Base-by-base conservation (phyloP, 2,329 filamentous ascomycete species). In the Orbilia brochopaga region DNA sequence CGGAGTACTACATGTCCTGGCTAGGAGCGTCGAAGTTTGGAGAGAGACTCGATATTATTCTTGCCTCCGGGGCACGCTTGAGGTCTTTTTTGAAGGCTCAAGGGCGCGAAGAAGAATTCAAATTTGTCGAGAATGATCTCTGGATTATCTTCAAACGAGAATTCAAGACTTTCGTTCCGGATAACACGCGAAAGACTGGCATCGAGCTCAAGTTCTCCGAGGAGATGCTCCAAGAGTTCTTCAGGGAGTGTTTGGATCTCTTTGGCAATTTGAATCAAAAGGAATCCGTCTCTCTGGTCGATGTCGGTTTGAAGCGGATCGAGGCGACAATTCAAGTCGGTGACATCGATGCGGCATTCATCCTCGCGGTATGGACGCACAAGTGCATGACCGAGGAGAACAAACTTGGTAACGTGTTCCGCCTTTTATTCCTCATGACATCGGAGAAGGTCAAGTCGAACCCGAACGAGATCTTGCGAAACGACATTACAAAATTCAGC, bases 151-250 rank as follows among this genome's bases (percentile, higher is more conserved):
- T 69, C 53, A 30, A 62, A 37, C 42, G 65, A 24, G 65, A 69
- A 21, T 69, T 69, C 65, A 63, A 53, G 27, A 69, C 58, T 6
- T 69, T 69, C n/a, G 56, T 52, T 11, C 65, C 53, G 4, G 65
- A 69, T 19, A 69, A 62, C 21, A 69, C 27, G 3, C 53, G 42
- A 8, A 69, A 69, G 21, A 63, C 65, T 2, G 51, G 58, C 17
- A 63, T 69, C 21, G 52, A 58, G 2, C 58, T 69, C 17, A 61
- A 69, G 30, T 69, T 69, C 46, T 62, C 65, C 1, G 65, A 69
- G 17, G 65, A 69, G 19, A 69, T 69, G 65, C 30, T 69, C 8
- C 53, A 69, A 6, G 58, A 69, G 13, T 69, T 69, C 27, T 69
- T 58, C 53, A 42, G 58, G 15, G 58, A 69, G 23, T 69, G 58